A percentile compares a stretch with the other conserved stretches of the same genome.
These are phyloP conservation scores for Emericellopsis atlantica DNA, from an alignment of 2,329 filamentous ascomycete genomes.

Conservation along the genomic window DNA sequence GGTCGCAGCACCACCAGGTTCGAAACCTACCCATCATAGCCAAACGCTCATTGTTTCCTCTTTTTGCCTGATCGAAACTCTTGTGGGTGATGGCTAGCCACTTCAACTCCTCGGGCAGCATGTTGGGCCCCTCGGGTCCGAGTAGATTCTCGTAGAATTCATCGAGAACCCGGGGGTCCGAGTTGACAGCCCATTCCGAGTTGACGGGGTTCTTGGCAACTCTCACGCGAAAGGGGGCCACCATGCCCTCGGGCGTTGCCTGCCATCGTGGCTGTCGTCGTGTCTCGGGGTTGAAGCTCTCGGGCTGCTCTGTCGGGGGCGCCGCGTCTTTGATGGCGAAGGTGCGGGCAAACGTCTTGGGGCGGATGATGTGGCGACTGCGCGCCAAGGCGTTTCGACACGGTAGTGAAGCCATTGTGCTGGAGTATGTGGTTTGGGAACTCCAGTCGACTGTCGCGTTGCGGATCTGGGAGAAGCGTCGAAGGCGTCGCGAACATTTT, in stretches of 20 bases:
- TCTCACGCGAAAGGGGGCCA: constrained; percentile 53
- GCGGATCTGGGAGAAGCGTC: background rate
- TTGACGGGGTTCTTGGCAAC: constrained; percentile 38
- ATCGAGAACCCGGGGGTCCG: constrained; percentile 61
- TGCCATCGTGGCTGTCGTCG: constrained; percentile 47
- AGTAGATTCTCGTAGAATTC: constrained; percentile 66
- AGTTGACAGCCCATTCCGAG: constrained; percentile 58
- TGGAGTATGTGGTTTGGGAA: no score
- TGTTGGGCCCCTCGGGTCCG: constrained; percentile 55
- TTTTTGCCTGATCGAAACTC: constrained; percentile 89
- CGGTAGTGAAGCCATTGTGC: constrained; percentile 18
- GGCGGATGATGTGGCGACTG: constrained; percentile 2
- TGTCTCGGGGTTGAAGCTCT: constrained; percentile 11
- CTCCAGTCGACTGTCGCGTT: no score
- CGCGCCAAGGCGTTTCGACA: constrained; percentile 16
- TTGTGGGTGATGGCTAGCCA: constrained; percentile 97
- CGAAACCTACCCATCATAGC: constrained; percentile 65
- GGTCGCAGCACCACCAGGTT: background rate
- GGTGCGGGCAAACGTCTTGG: constrained; percentile 4
- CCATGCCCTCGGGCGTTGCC: constrained; percentile 57
- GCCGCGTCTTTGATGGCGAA: constrained; percentile 11
- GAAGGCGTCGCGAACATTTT: constrained; percentile 16
- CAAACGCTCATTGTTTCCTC: constrained; percentile 88
- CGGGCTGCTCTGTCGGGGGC: constrained; percentile 8
- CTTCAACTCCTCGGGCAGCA: constrained; percentile 84